Evolutionary conservation across 2,329 filamentous ascomycete species (phyloP), one percentile per base, ranked within the genome.

Genomic region (Fusarium buxicola): DNA sequence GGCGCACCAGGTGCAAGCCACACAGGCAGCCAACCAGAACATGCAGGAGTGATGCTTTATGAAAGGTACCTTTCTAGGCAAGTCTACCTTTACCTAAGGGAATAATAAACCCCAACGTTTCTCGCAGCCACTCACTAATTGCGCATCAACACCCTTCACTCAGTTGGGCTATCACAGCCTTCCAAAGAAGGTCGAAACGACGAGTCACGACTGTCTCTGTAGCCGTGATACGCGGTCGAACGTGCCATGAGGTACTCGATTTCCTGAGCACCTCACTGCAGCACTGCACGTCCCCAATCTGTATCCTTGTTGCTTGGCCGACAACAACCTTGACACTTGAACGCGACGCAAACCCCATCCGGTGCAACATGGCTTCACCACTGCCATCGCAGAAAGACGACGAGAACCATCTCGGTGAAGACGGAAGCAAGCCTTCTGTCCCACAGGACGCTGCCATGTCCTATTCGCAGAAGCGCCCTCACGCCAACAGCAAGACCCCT

Each of bases 401-500:
- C 40, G 56, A 71, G 16, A 62, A 70, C 15, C 50, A 55, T 46
- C 55, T 18, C 15, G 40, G 15, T 16, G 46, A 63, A 16, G 40
- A 59, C 47, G 58, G 66, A 53, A 46, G 44, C 21, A 61, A 65
- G 4, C 38, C 41, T 38, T 34, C 46, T 27, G 25, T 21, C 4
- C 51, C 62, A 16, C 64, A 63, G 13, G 63, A 69, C 45, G 55
- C 49, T 28, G 59, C 60, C 24, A 68, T 67, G 56, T 57, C 66
- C n/a, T 66, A 71, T 21, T 49, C 60, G 30, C 60, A 66, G 40
- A 68, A 55, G 30, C 55, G 56, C 15, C 49, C 58, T 30, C 59
- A 66, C 49, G 48, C 69, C 15, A 62, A 69, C 21, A 65, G 66
- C 31, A 74, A 67, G 57, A 80, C 76, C 25, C 79, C 79, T 13